phyloP scores from a whole-genome alignment of 441 rosid genomes.

The Sinapis alba region DNA sequence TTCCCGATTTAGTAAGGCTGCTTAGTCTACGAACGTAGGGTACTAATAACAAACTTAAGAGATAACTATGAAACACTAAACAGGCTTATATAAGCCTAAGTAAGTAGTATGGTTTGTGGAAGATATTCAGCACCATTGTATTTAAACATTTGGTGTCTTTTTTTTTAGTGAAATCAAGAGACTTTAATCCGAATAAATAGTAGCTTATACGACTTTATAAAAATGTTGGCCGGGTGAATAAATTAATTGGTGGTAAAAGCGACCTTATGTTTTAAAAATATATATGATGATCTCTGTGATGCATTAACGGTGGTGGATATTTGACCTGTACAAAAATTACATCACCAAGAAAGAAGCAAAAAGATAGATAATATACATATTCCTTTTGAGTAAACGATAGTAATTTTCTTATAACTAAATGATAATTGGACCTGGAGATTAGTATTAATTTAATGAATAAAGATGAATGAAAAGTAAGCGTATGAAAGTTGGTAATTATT shows the following conservation, averaged over 20 bases:
- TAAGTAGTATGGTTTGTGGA: too few relatives aligned
- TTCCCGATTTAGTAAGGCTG: too few relatives aligned
- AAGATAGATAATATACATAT: neutral
- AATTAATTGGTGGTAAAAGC: neutral
- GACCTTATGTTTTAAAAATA: neutral
- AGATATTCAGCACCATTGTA: too few relatives aligned
- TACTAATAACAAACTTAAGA: too few relatives aligned
- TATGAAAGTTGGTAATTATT: constrained; percentile 23
- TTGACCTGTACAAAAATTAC: constrained; percentile 1
- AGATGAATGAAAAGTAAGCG: constrained; percentile 15
- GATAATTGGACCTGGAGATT: neutral
- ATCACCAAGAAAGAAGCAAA: neutral
- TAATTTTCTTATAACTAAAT: neutral
- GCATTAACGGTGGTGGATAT: neutral
- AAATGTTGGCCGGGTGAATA: neutral
- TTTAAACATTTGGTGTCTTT: neutral
- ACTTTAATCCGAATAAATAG: neutral
- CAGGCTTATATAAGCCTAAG: too few relatives aligned
- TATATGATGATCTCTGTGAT: neutral
- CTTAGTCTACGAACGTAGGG: too few relatives aligned
- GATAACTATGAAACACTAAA: too few relatives aligned
- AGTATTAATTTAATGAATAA: neutral
- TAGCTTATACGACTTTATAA: constrained; percentile 2
- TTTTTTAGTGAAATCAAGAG: neutral
- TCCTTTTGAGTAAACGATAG: neutral